A percentile compares a stretch with the other conserved stretches of the same genome.
Evolutionary conservation across 805 yeast species (phyloP).

Genomic region (Millerago galiae): DNA sequence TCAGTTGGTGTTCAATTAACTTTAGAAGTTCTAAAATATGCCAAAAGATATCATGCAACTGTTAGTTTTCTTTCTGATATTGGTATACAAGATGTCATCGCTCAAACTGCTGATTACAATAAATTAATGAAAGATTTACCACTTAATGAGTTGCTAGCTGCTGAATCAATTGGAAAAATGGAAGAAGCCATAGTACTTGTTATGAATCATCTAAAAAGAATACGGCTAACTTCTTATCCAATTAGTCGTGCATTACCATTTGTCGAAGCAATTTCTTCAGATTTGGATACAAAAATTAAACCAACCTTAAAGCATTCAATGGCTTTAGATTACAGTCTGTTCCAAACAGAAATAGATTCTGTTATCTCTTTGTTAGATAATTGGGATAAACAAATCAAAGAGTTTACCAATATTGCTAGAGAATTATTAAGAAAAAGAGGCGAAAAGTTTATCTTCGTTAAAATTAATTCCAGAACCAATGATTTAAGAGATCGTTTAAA

Average conservation of each 20-base stretch:
- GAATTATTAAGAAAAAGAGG: conserved; percentile 70
- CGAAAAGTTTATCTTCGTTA: conserved; percentile 62
- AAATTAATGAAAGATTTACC: conserved; percentile 68
- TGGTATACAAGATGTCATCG: conserved; percentile 51
- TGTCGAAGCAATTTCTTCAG: conserved; percentile 59
- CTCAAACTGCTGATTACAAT: conserved; percentile 48
- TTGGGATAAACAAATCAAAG: conserved; percentile 60
- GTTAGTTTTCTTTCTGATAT: conserved; percentile 68
- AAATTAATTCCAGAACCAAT: conserved; percentile 41
- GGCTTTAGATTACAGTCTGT: conserved; percentile 34
- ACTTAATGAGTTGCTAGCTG: conserved; percentile 46
- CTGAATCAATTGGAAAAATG: conserved; percentile 38
- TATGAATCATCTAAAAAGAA: conserved; percentile 57
- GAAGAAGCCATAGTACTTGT: conserved; percentile 39
- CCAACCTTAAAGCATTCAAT: conserved; percentile 39
- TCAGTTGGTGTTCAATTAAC: conserved; percentile 50
- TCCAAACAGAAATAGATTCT: conserved; percentile 25
- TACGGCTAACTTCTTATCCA: conserved; percentile 58
- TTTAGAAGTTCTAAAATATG: conserved; percentile 52
- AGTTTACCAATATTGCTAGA: conserved; percentile 59
- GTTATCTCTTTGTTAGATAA: conserved; percentile 32
- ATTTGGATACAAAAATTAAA: conserved; percentile 41
- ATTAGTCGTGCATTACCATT: conserved; percentile 54
- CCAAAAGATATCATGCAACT: conserved; percentile 77
- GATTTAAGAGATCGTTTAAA: conserved; percentile 37